A percentile compares a stretch with the other conserved stretches of the same genome.
Conservation (phyloP, 2,329 filamentous ascomycete genomes). For the Fusarium piperis region DNA sequence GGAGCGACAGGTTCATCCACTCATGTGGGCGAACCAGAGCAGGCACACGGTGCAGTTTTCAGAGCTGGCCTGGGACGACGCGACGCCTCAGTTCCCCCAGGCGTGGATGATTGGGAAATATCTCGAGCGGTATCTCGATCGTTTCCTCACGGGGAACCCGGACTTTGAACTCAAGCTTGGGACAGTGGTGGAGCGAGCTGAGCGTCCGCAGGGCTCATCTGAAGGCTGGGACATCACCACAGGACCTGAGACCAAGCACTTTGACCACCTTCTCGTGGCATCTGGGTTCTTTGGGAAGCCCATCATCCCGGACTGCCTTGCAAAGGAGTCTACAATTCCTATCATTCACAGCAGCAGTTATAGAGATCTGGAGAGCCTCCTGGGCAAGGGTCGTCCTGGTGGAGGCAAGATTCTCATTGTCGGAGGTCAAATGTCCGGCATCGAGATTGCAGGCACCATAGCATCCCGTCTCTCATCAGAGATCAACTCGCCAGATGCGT, state of each 20-base stretch:
- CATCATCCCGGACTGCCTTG: conserved; percentile 58
- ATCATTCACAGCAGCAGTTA: conserved; percentile 76
- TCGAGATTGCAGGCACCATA: conserved; percentile 78
- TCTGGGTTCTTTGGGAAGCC: conserved; percentile 79
- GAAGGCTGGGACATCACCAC: conserved; percentile 55
- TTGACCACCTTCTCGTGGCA: conserved; percentile 77
- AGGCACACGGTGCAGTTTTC: conserved; percentile 78
- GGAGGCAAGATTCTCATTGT: conserved; percentile 76
- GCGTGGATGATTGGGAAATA: conserved; percentile 83
- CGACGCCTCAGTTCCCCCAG: conserved; percentile 72
- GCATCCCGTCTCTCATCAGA: conserved; percentile 76
- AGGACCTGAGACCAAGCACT: conserved; percentile 58
- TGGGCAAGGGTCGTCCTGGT: conserved; percentile 50
- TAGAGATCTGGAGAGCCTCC: conserved; percentile 61
- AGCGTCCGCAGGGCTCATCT: conserved; percentile 48
- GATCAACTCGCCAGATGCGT: conserved; percentile 60
- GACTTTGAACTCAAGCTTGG: conserved; percentile 60
- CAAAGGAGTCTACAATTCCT: conserved; percentile 53
- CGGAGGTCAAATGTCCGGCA: conserved; percentile 84
- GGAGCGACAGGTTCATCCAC: conserved; percentile 67
- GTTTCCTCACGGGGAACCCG: conserved; percentile 60
- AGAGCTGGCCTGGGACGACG: conserved; percentile 75
- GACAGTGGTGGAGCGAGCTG: conserved; percentile 55
- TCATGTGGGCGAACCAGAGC: conserved; percentile 80
- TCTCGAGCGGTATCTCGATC: conserved; percentile 69